Evolutionary conservation across 441 rosid species (phyloP).

Genomic region (Macaranga tanarius): DNA sequence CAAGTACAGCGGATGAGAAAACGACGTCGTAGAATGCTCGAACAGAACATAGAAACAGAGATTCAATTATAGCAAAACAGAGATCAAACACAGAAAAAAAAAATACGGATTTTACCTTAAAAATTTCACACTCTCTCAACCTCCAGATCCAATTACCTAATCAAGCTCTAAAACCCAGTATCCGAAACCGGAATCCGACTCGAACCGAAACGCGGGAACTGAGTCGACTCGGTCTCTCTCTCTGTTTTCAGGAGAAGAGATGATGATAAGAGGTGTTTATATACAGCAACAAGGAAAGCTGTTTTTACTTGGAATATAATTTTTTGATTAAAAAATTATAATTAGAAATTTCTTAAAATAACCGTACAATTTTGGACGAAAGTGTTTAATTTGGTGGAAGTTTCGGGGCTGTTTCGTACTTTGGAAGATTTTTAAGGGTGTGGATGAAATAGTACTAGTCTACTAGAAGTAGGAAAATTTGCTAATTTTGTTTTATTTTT

Average conservation of each 20-base stretch:
- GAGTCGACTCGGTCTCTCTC: conserved; percentile 26
- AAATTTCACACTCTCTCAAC: neutral
- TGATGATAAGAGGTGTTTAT: conserved; percentile 14
- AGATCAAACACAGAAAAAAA: neutral
- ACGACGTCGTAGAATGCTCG: neutral
- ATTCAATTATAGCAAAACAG: neutral
- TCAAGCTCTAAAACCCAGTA: neutral
- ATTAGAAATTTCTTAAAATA: neutral
- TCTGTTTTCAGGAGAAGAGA: neutral
- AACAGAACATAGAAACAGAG: conserved; percentile 3
- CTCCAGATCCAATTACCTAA: too few species aligned
- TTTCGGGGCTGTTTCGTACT: conserved; percentile 36
- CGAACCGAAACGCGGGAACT: conserved; percentile 22
- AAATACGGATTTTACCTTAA: conserved; percentile 26
- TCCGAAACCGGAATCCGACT: conserved; percentile 13
- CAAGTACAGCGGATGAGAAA: conserved; percentile 7
- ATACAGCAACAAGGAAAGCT: neutral
- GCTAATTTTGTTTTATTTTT: too few species aligned
- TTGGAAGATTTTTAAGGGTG: conserved; percentile 10
- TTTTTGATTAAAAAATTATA: neutral
- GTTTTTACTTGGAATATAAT: neutral
- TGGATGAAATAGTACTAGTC: conserved; percentile 30
- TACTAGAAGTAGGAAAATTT: too few species aligned
- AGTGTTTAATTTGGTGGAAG: conserved; percentile 13
- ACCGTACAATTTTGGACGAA: neutral